Evolutionary conservation across 2,329 filamentous ascomycete species (phyloP), one percentile per base, ranked within the genome.

Genomic region (Fusarium sp.): DNA sequence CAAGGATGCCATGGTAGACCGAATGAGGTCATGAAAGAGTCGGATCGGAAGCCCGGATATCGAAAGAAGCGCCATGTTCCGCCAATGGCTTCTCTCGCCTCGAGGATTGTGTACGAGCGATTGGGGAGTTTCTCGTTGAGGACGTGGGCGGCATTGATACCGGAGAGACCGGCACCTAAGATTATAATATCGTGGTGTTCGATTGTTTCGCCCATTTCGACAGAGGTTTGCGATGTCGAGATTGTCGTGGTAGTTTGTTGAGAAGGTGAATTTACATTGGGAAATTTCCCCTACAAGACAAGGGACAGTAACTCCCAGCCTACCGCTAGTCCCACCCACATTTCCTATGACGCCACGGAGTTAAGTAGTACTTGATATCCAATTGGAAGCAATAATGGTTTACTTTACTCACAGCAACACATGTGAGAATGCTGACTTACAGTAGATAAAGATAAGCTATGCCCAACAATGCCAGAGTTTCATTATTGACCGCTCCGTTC

Each of bases 41-140:
- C 90, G 42, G 88, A 91, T 40, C 90, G 87, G 61, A 94, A 87
- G 40, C 92, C 91, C 0, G 92, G 92, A 75, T 94, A 94, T 46
- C 86, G 88, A 83, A 93, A 95, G 58, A 94, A 86, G 72, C 88
- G 87, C 92, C 92, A 95, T 16, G 92, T 95, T 29, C 92, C 92
- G 14, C 92, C 92, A 11, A 94, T 82, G 44, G 85, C 82, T 59
- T 85, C 79, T 57, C 91, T 88, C 6, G 84, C 85, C 77, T 95
- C 92, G 45, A 95, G 86, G 48, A 95, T 87, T 46, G 86, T 83
- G 74, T 90, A 93, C 37, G 80, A 84, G 45, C 77, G 75, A 59
- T 85, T 79, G 0, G 92, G 91, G 8, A 90, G 80, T 61, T 85
- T 77, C 2, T 83, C 82, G 69, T 89, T 86, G 5, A 93, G 75